These are phyloP conservation scores for Biscogniauxia mediterranea DNA, from an alignment of 2,329 filamentous ascomycete species.

Conservation along the genomic window DNA sequence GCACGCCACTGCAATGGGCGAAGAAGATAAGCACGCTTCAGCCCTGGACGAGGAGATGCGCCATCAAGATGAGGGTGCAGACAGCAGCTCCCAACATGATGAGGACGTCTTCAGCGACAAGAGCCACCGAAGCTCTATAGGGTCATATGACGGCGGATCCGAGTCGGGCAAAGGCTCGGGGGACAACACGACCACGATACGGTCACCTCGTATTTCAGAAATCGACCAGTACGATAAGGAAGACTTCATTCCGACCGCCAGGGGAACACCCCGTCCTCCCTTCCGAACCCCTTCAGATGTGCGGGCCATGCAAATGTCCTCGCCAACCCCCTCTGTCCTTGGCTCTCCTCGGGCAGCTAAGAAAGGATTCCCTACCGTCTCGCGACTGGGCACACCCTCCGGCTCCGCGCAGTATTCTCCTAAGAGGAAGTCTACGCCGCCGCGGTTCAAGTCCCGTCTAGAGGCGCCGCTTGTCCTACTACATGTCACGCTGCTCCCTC, in stretches of 20 bases:
- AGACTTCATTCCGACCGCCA: constrained; percentile 52
- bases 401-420: constrained; percentile 52
- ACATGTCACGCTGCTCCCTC: constrained; percentile 73
- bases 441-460: constrained; percentile 54
- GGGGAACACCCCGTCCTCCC: constrained; percentile 58
- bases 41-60: constrained; percentile 26
- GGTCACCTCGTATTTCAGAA: constrained; percentile 48
- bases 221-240: constrained; percentile 48
- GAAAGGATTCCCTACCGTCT: constrained; percentile 49
- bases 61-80: constrained; percentile 34
- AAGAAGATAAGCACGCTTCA: constrained; percentile 25
- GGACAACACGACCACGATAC: constrained; percentile 35
- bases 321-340: constrained; percentile 54
- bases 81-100: constrained; percentile 52
- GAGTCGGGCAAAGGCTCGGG: constrained; percentile 29
- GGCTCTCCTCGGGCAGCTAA: constrained; percentile 57
- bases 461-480: constrained; percentile 71
- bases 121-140: constrained; percentile 56
- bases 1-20: constrained; percentile 28
- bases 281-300: constrained; percentile 71
- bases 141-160: constrained; percentile 44
- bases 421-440: constrained; percentile 53
- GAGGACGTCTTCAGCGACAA: constrained; percentile 60
- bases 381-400: constrained; percentile 55
- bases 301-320: constrained; percentile 70